These are phyloP conservation scores for Phyllosticta citrichinensis DNA, from an alignment of 2,329 filamentous ascomycete species.

Conservation along the genomic window DNA sequence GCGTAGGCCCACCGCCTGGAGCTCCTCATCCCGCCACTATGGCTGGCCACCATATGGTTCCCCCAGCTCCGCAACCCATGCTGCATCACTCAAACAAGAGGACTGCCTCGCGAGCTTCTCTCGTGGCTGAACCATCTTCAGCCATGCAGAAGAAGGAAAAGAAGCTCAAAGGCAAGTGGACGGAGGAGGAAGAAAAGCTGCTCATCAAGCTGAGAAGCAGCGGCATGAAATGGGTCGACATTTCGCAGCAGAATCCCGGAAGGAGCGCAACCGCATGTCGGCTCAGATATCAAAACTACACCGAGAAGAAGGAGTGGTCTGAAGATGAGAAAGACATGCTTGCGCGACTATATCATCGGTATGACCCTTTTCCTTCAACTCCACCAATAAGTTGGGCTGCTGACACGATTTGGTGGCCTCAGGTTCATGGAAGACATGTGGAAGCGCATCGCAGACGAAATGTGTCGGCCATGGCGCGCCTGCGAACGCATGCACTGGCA, in stretches of 20 bases:
- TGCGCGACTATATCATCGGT: constrained; percentile 91
- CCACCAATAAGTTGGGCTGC: neutral
- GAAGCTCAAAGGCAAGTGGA: constrained; percentile 76
- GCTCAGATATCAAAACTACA: constrained; percentile 93
- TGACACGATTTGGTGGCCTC: constrained; percentile 13
- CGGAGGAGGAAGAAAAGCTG: constrained; percentile 79
- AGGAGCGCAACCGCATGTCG: constrained; percentile 90
- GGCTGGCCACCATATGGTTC: constrained; percentile 6
- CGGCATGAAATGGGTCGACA: constrained; percentile 98
- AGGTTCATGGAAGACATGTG: constrained; percentile 99
- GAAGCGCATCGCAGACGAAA: constrained; percentile 89
- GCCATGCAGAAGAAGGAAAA: constrained; percentile 25
- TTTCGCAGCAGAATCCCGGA: constrained; percentile 80
- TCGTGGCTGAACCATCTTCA: neutral
- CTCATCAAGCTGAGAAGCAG: constrained; percentile 85
- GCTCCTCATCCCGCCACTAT: constrained; percentile 2
- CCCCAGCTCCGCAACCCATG: neutral
- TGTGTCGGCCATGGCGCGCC: constrained; percentile 89
- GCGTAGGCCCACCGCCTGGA: neutral
- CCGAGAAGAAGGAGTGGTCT: constrained; percentile 88
- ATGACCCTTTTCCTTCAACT: constrained; percentile 15
- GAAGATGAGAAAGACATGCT: constrained; percentile 98
- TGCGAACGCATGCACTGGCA: constrained; percentile 99
- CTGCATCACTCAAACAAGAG: constrained; percentile 20
- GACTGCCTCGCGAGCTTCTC: constrained; percentile 27